These are phyloP conservation scores for Cytospora schulzeri DNA, from an alignment of 2,329 filamentous ascomycete species.

Conservation along the genomic window DNA sequence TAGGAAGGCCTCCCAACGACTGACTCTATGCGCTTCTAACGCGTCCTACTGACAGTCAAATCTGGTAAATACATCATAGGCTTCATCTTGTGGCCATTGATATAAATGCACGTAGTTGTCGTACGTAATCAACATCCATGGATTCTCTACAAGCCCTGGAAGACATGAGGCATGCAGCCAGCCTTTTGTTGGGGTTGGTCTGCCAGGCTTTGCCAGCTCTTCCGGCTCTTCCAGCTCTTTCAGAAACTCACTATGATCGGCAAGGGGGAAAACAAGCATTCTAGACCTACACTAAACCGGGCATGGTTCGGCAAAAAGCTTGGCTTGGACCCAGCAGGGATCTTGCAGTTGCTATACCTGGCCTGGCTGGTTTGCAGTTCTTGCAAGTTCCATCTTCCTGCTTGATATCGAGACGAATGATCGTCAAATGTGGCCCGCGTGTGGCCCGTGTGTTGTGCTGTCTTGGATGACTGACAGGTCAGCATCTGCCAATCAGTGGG, in stretches of 20 bases:
- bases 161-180: not conserved
- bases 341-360: too few species aligned
- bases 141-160: not conserved
- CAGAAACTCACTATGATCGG: not conserved
- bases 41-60: not conserved
- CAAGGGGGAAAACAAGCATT: constrained; percentile 7
- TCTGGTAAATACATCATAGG: not conserved
- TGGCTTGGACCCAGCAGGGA: constrained; percentile 18
- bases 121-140: not conserved
- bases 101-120: not conserved
- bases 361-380: not conserved
- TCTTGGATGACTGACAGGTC: not conserved
- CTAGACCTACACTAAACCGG: constrained; percentile 20
- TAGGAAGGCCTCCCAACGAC: too few species aligned
- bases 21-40: too few species aligned
- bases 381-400: not conserved
- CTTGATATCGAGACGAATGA: not conserved
- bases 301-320: constrained; percentile 29
- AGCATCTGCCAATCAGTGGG: not conserved
- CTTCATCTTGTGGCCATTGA: not conserved
- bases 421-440: not conserved
- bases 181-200: not conserved
- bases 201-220: not conserved
- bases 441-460: not conserved
- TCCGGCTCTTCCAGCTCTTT: not conserved